These are phyloP conservation scores for Chrysosporium queenslandicum DNA, from an alignment of 2,329 filamentous ascomycete species.

Conservation along the genomic window DNA sequence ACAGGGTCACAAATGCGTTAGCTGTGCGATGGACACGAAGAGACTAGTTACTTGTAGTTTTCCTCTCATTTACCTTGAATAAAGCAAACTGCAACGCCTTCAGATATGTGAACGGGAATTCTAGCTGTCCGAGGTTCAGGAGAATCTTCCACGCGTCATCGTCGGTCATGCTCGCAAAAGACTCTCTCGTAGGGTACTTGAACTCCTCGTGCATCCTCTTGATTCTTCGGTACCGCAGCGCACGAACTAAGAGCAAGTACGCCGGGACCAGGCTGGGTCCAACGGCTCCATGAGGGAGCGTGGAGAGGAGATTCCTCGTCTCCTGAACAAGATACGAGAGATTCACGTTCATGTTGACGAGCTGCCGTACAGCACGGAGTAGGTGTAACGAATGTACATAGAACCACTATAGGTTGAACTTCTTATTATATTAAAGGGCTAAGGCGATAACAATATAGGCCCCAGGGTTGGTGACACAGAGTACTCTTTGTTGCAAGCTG, in stretches of 20 bases:
- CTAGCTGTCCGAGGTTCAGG: conserved; percentile 38
- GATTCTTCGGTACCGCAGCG: conserved; percentile 33
- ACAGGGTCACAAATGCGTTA: background rate
- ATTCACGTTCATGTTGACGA: background rate
- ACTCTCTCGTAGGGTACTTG: conserved; percentile 38
- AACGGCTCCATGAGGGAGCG: background rate
- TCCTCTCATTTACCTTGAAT: conserved; percentile 39
- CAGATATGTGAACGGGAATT: conserved; percentile 46
- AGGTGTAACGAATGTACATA: too few species aligned
- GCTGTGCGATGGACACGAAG: background rate
- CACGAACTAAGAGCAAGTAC: conserved; percentile 29
- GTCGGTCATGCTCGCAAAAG: conserved; percentile 45
- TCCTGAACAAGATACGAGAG: background rate
- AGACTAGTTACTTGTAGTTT: background rate
- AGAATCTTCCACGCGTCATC: conserved; percentile 45
- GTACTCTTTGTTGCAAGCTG: too few species aligned
- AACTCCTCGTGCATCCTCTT: conserved; percentile 34
- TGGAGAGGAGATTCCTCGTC: conserved; percentile 1
- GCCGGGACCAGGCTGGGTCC: background rate
- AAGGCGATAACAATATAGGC: too few species aligned
- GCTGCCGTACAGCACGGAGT: too few species aligned
- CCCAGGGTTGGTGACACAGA: too few species aligned
- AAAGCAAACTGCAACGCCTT: conserved; percentile 50
- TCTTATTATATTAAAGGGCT: too few species aligned
- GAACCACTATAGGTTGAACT: too few species aligned